Conservation (phyloP, 257 asterid species). For the Solanum stenotomum region DNA sequence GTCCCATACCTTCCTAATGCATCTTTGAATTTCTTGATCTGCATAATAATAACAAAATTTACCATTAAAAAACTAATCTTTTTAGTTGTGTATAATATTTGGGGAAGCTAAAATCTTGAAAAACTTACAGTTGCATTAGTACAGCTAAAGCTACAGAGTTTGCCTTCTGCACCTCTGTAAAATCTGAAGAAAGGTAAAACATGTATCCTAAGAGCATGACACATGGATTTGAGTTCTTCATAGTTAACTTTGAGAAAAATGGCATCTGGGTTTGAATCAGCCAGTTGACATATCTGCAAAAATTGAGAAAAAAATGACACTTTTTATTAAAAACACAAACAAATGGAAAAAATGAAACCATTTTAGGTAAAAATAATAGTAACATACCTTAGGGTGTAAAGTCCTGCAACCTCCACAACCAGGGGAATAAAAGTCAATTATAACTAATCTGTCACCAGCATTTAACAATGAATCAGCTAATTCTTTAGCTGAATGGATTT, state of each 20-base stretch:
- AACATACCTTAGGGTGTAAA: slow-evolving; percentile 76
- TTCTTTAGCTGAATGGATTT: slow-evolving; percentile 63
- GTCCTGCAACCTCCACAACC: slow-evolving; percentile 97
- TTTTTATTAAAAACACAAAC: neutral
- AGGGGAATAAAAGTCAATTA: slow-evolving; percentile 83
- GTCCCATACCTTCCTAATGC: slow-evolving; percentile 73
- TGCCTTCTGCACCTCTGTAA: slow-evolving; percentile 78
- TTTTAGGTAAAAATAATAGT: neutral
- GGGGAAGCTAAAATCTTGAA: neutral
- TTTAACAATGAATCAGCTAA: slow-evolving; percentile 47
- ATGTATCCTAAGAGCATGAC: slow-evolving; percentile 62
- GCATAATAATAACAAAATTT: neutral
- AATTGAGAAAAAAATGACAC: neutral
- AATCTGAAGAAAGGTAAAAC: slow-evolving; percentile 89
- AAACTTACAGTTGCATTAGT: slow-evolving; percentile 79
- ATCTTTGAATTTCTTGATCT: slow-evolving; percentile 90
- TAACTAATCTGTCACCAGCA: slow-evolving; percentile 78
- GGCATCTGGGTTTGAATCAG: slow-evolving; percentile 64
- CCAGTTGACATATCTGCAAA: slow-evolving; percentile 80
- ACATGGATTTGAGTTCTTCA: slow-evolving; percentile 71
- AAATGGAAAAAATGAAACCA: neutral
- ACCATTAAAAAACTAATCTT: neutral
- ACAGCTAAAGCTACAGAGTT: slow-evolving; percentile 84
- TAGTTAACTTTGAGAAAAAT: slow-evolving; percentile 66
- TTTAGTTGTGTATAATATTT: neutral